Evolutionary conservation across 2,329 filamentous ascomycete species (phyloP), one percentile per base, ranked within the genome.

Genomic region (Fusarium sp.): DNA sequence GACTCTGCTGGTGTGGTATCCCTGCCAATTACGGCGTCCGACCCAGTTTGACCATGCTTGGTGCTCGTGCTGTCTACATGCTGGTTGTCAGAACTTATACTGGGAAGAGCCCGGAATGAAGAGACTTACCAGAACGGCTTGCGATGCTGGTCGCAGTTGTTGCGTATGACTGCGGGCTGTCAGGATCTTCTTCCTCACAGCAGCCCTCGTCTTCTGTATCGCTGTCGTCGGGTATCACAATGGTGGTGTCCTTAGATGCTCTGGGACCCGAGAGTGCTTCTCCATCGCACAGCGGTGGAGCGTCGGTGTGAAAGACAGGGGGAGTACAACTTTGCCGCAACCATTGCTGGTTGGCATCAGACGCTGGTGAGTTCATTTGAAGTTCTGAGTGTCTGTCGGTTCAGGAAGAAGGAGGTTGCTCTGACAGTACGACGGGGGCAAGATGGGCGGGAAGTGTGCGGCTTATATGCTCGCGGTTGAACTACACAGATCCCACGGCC

Each of bases 41-140:
- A 48, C 62, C 62, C 52, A 59, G 28, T 54, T 54, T 11, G 46
- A 62, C 47, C 53, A 12, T 36, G 12, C 12, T 36, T 36, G 34
- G 53, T 65, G 36, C 57, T 11, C 30, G 23, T 65, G 41, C 48
- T 65, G 50, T 65, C 58, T 65, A 55, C 41, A 43, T 15, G 27
- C 34, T 8, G 40, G 41, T 41, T 61, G 53, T 39, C 12, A 39
- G 36, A 12, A 39, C 36, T 12, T 39, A 39, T 12, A 39, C 36
- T n/a, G 30, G 48, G 40, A 65, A 65, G 23, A 43, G 48, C 13
- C 7, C 40, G 13, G 31, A 36, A 1, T 47, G 50, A n/a, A 41
- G 44, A 13, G 30, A 30, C 60, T 59, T 63, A 59, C 41, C 41
- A 2, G 16, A 44, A 44, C n/a, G 41, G 41, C 15, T 16, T 44